Conservation (phyloP, 805 yeast genomes). For the Candida dendrica region DNA sequence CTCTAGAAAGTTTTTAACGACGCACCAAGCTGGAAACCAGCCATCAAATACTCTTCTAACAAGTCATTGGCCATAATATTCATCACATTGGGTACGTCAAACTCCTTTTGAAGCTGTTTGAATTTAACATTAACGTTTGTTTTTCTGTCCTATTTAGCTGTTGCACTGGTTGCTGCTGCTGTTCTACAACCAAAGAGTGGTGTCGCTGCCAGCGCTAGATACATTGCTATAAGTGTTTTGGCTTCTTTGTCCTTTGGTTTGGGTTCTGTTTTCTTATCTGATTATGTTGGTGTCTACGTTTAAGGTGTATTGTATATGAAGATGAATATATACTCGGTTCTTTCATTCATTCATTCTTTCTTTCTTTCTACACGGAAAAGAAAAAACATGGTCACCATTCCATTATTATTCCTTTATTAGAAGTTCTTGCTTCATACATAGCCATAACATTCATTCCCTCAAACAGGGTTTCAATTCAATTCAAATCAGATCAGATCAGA, state of each 20-base stretch:
- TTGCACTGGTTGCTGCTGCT: conserved; percentile 3
- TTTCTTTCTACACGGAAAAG: neutral
- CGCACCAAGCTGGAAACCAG: neutral
- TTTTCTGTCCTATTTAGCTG: conserved; percentile 1
- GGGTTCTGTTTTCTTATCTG: conserved; percentile 32
- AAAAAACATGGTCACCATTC: neutral
- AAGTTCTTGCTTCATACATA: neutral
- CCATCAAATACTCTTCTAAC: neutral
- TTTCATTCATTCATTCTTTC: no score
- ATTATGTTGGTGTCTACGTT: conserved; percentile 41
- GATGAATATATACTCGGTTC: neutral
- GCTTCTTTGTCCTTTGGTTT: conserved; percentile 32
- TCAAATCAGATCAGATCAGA: no score
- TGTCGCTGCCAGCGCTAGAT: conserved; percentile 10
- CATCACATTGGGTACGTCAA: neutral
- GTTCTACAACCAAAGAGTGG: conserved; percentile 5
- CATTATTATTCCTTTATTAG: neutral
- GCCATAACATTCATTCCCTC: no score
- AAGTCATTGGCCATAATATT: neutral
- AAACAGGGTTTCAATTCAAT: no score
- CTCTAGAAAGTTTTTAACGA: neutral
- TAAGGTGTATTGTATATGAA: conserved; percentile 5
- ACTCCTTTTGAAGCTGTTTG: no score
- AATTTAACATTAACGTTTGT: no score
- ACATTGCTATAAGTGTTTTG: conserved; percentile 19